A percentile compares a stretch with the other conserved stretches of the same genome.
Conservation (phyloP, 2,329 filamentous ascomycete genomes). For the Botrytis fabae region DNA sequence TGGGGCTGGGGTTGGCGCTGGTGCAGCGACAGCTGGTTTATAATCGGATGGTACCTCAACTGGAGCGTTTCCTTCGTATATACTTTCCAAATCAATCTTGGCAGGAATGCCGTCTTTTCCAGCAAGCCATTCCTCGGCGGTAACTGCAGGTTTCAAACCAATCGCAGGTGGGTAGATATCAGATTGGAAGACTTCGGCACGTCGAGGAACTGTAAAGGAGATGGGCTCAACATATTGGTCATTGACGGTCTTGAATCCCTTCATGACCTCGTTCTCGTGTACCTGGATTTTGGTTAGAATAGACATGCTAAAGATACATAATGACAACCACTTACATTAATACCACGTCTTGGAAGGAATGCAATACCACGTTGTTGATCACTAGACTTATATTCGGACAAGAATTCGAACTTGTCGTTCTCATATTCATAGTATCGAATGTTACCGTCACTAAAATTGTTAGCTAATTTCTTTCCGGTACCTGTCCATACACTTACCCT, state of each 20-base stretch:
- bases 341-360: slow-evolving; percentile 90
- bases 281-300: slow-evolving; percentile 51
- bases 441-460: slow-evolving; percentile 77
- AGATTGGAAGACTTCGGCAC: slow-evolving; percentile 92
- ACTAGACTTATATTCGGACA: slow-evolving; percentile 95
- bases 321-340: slow-evolving; percentile 63
- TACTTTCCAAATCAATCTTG: slow-evolving; percentile 89
- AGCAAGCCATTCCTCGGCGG: slow-evolving; percentile 77
- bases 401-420: slow-evolving; percentile 97
- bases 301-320: slow-evolving; percentile 5
- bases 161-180: slow-evolving; percentile 91
- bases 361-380: slow-evolving; percentile 94
- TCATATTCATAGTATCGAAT: slow-evolving; percentile 99
- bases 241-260: slow-evolving; percentile 95
- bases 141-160: slow-evolving; percentile 78
- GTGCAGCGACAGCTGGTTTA: slow-evolving; percentile 53
- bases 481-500: slow-evolving; percentile 61
- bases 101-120: slow-evolving; percentile 82
- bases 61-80: slow-evolving; percentile 82
- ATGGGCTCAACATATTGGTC: slow-evolving; percentile 94
- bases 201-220: slow-evolving; percentile 92
- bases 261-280: slow-evolving; percentile 94
- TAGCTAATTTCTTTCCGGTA: slow-evolving; percentile 20
- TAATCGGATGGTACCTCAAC: slow-evolving; percentile 73
- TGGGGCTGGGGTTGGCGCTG: slow-evolving; percentile 48